Evolutionary conservation across 2,329 filamentous ascomycete species (phyloP), one percentile per base, ranked within the genome.

Genomic region (Colletotrichum sp.): DNA sequence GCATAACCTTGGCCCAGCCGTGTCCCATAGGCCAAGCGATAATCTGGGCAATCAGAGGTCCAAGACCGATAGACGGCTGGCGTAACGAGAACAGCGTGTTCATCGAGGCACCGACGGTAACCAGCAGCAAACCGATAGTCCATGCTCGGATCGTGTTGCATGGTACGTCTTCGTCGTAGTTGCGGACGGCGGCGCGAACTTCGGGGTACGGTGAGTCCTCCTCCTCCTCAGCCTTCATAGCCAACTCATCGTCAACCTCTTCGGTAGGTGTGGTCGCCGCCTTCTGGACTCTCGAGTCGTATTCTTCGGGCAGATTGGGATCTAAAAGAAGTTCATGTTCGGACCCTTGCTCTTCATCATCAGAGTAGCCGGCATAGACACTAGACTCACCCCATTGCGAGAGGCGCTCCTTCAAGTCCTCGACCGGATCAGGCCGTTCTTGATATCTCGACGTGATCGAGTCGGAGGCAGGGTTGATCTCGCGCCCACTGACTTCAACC

Each of bases 131-230:
- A 5, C 92, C 92, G 75, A 94, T 93, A 2, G 87, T 87, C 92
- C 92, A 94, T 21, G 91, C 92, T 57, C 92, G 88, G 34, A 93
- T 85, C 0, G 93, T 94, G 81, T 92, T 93, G 84, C 91, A 92
- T 1, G 92, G 92, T 30, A 93, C 81, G 63, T 92, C 89, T 79
- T 93, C 90, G 81, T 94, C 92, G 78, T 90, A 91, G 81, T 93
- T 93, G 68, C 87, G 87, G 4, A 93, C 92, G 9, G 92, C 92
- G 38, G 92, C 91, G 63, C 91, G 87, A 65, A 93, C 92, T 82
- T 94, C 92, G 32, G 92, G 89, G 79, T 94, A 94, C 0, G 92
- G 92, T 4, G 92, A 94, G 81, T 92, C 86, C 74, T 92, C 90
- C 34, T 85, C 82, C 8, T 88, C 87, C 38, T 87, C 85, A 5